Percentiles rank a stretch among this genome's conserved stretches.
These are phyloP conservation scores for Pelargonium nanum DNA, from an alignment of 345 rosid species.

Conservation along the genomic window DNA sequence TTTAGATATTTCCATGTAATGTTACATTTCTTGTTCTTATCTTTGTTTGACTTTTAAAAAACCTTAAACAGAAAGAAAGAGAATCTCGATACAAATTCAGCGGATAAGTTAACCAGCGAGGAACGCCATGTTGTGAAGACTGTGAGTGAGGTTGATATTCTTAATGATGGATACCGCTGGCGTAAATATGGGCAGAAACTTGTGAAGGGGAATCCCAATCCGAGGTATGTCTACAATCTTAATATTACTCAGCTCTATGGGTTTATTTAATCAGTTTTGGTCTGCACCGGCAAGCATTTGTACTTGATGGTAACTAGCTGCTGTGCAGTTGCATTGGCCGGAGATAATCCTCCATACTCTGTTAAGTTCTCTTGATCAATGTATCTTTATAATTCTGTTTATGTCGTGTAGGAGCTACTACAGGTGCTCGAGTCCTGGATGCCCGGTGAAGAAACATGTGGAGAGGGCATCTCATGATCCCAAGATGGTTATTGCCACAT, in stretches of 20 bases:
- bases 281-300: background rate
- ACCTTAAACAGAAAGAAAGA: constrained; percentile 57
- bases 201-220: constrained; percentile 92
- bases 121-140: constrained; percentile 49
- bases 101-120: constrained; percentile 44
- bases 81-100: constrained; percentile 24
- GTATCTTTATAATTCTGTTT: background rate
- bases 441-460: constrained; percentile 74
- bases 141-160: constrained; percentile 27
- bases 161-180: constrained; percentile 95
- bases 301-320: background rate
- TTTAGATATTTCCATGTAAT: constrained; percentile 1
- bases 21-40: constrained; percentile 9
- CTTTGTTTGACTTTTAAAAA: constrained; percentile 9
- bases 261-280: background rate
- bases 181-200: constrained; percentile 97
- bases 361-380: background rate
- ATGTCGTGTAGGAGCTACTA: constrained; percentile 75
- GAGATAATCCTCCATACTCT: background rate
- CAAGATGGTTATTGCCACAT: constrained; percentile 37
- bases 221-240: constrained; percentile 38
- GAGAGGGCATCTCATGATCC: constrained; percentile 20
- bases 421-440: constrained; percentile 86
- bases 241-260: background rate
- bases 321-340: background rate